A percentile compares a stretch with the other conserved stretches of the same genome.
phyloP scores from a whole-genome alignment of 805 yeast genomes.

The Teunomyces kruisii region DNA sequence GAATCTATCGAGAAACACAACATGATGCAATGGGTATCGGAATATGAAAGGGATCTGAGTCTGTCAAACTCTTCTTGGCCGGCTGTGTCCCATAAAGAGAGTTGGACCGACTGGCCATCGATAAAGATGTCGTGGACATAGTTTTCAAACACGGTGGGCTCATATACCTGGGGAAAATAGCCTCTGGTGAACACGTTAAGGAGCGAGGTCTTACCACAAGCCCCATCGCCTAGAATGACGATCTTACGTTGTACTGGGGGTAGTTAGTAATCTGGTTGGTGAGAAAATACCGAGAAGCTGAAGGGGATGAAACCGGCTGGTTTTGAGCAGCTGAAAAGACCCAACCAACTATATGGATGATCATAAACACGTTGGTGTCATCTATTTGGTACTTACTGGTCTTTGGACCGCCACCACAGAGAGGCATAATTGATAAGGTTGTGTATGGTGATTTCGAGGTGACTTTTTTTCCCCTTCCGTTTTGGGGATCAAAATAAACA shows the following conservation, averaged over 20 bases:
- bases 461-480: constrained; percentile 2
- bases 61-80: constrained; percentile 99
- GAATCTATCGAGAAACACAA: constrained; percentile 94
- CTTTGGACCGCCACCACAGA: constrained; percentile 43
- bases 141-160: constrained; percentile 96
- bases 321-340: no score
- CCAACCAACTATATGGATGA: no score
- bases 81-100: constrained; percentile 97
- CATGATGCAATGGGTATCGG: constrained; percentile 97
- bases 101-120: constrained; percentile 88
- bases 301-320: no score
- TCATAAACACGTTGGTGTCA: no score
- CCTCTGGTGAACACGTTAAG: constrained; percentile 95
- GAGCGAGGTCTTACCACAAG: constrained; percentile 95
- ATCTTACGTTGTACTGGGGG: constrained; percentile 76
- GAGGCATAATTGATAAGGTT: constrained; percentile 27
- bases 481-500: constrained; percentile 1
- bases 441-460: constrained; percentile 1
- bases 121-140: constrained; percentile 96
- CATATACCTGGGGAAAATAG: constrained; percentile 96
- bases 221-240: constrained; percentile 96
- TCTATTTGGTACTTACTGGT: constrained; percentile 33
- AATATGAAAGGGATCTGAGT: constrained; percentile 85
- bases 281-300: no score
- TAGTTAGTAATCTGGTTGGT: constrained; percentile 1